Conservation (phyloP, 768 basidiomycete species). For the Lyophyllum atratum region DNA sequence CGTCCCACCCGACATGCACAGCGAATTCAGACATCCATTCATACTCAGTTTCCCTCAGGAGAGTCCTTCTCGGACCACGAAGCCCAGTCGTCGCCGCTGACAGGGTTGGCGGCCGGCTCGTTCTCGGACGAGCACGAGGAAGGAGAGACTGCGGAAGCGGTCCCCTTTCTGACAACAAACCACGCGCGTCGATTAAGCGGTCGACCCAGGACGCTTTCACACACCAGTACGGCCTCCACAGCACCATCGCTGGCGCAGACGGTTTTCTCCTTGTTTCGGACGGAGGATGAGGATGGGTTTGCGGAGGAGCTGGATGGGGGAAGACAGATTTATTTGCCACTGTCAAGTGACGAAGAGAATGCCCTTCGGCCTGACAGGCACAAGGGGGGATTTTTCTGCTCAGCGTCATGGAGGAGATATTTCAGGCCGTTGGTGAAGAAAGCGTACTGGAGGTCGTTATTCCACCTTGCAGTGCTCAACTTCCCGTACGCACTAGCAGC, state of each 20-base stretch:
- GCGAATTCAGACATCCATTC: conserved; percentile 26
- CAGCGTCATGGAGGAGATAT: conserved; percentile 52
- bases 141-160: conserved; percentile 43
- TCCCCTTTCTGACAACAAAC: conserved; percentile 44
- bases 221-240: conserved; percentile 53
- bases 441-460: conserved; percentile 65
- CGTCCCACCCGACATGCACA: conserved; percentile 27
- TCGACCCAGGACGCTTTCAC: conserved; percentile 59
- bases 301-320: conserved; percentile 34
- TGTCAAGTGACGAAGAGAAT: conserved; percentile 12
- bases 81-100: conserved; percentile 24
- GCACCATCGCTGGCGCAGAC: conserved; percentile 72
- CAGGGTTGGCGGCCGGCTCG: background rate
- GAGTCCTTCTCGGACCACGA: conserved; percentile 40
- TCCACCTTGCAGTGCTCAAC: conserved; percentile 74
- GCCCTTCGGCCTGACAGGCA: conserved; percentile 12
- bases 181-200: conserved; percentile 23
- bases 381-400: conserved; percentile 30
- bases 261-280: conserved; percentile 65
- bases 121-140: conserved; percentile 24
- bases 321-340: conserved; percentile 8
- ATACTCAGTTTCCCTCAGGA: conserved; percentile 29
- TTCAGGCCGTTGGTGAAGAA: conserved; percentile 59
- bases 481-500: conserved; percentile 78
- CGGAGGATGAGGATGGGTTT: conserved; percentile 37